Evolutionary conservation across 768 basidiomycete species (phyloP).

Genomic region (Termitomyces sp.): DNA sequence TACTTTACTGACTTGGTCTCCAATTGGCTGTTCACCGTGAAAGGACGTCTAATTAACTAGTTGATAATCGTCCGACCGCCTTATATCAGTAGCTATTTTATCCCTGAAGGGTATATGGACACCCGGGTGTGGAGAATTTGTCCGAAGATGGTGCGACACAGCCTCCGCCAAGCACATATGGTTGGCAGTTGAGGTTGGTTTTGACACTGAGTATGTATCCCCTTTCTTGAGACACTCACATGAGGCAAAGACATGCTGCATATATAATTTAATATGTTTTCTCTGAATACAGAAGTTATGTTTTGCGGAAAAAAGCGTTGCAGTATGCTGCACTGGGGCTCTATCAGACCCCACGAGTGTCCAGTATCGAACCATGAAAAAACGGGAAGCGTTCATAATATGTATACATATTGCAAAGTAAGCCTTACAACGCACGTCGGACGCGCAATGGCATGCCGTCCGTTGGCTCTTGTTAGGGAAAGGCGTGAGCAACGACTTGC

Average conservation of each 20-base stretch:
- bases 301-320: background rate
- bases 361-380: background rate
- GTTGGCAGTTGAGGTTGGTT: too few species aligned
- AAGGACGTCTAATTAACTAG: background rate
- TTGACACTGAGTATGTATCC: too few species aligned
- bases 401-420: background rate
- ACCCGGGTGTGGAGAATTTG: too few species aligned
- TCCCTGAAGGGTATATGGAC: too few species aligned
- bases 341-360: background rate
- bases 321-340: too few species aligned
- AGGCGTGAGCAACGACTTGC: background rate
- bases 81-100: too few species aligned
- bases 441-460: constrained; percentile 15
- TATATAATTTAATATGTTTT: too few species aligned
- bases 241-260: too few species aligned
- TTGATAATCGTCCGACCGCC: background rate
- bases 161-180: too few species aligned
- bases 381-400: background rate
- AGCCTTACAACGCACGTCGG: background rate
- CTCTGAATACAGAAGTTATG: background rate
- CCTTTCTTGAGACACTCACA: background rate
- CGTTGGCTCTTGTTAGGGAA: constrained; percentile 6
- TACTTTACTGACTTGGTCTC: background rate
- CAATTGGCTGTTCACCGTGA: background rate
- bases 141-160: too few species aligned